Percentiles rank a stretch among this genome's conserved stretches.
These are phyloP conservation scores for Annona squamosa DNA, from an alignment of 164 flowering plant genomes.

Conservation along the genomic window DNA sequence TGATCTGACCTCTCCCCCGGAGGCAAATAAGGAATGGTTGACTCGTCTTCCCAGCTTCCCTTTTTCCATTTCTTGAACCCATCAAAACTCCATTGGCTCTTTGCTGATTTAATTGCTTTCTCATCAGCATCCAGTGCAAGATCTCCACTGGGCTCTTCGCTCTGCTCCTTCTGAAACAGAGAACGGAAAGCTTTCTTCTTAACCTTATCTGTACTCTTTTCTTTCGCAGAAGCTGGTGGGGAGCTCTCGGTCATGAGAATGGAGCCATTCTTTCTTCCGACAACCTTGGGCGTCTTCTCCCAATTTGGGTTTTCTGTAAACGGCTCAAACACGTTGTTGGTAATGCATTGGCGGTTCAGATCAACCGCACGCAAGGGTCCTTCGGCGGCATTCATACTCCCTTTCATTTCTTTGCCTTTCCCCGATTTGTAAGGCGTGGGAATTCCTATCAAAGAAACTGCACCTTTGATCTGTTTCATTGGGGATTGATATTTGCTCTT, in stretches of 20 bases:
- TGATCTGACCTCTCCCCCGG: constrained; percentile 44
- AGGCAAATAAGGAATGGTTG: constrained; percentile 39
- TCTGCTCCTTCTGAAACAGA: constrained; percentile 41
- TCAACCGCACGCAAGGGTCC: constrained; percentile 9
- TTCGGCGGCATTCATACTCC: constrained; percentile 14
- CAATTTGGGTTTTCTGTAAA: constrained; percentile 47
- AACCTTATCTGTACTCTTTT: constrained; percentile 24
- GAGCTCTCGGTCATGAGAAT: constrained; percentile 56
- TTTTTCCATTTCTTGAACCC: constrained; percentile 75
- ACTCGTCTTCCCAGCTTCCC: constrained; percentile 42
- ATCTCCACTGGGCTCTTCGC: constrained; percentile 17
- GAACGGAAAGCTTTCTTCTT: constrained; percentile 47
- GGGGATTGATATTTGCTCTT: constrained; percentile 41
- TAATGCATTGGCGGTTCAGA: constrained; percentile 10
- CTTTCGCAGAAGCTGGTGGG: constrained; percentile 21
- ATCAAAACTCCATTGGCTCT: constrained; percentile 63
- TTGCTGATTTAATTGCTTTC: constrained; percentile 30
- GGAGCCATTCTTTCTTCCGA: constrained; percentile 34
- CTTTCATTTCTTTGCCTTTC: constrained; percentile 30
- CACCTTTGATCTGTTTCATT: constrained; percentile 60
- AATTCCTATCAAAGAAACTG: constrained; percentile 50
- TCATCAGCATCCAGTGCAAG: constrained; percentile 22
- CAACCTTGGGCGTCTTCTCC: constrained; percentile 23
- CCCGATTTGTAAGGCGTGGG: constrained; percentile 30
- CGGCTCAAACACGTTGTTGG: constrained; percentile 13